Evolutionary conservation across 371 early-diverging fungal species (phyloP).

Genomic region (Rhizopus delemar): DNA sequence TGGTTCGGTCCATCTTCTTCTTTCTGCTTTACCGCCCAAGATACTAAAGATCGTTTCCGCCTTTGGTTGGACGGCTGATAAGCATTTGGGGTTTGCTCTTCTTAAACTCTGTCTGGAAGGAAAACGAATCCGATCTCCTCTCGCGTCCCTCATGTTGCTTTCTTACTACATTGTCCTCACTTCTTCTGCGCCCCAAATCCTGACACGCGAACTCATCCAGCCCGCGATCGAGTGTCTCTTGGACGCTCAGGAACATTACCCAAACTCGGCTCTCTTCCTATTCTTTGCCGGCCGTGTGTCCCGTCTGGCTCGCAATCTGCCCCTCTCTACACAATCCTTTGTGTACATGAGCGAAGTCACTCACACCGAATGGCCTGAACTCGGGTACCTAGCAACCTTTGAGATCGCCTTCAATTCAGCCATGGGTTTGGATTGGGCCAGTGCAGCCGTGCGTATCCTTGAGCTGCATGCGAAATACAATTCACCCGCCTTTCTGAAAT

Average conservation of each 20-base stretch:
- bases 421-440: conserved; percentile 57
- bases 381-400: conserved; percentile 55
- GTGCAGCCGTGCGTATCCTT: conserved; percentile 45
- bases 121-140: conserved; percentile 57
- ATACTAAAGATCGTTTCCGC: conserved; percentile 58
- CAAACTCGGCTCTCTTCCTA: conserved; percentile 66
- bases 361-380: conserved; percentile 52
- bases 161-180: conserved; percentile 34
- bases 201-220: conserved; percentile 44
- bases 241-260: conserved; percentile 58
- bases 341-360: conserved; percentile 48
- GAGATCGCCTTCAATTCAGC: conserved; percentile 63
- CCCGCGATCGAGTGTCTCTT: conserved; percentile 61
- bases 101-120: conserved; percentile 56
- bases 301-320: conserved; percentile 49
- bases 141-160: conserved; percentile 59
- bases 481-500: conserved; percentile 57
- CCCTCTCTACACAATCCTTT: conserved; percentile 54
- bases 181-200: conserved; percentile 48
- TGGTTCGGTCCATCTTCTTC: conserved; percentile 61
- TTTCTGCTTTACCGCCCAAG: conserved; percentile 60
- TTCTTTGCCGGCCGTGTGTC: conserved; percentile 64
- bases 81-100: conserved; percentile 60
- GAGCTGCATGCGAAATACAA: conserved; percentile 52
- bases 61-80: conserved; percentile 62